Percentiles rank a stretch among this genome's conserved stretches.
These are phyloP conservation scores for Diplodia mutila DNA, from an alignment of 2,329 filamentous ascomycete species.

Conservation along the genomic window DNA sequence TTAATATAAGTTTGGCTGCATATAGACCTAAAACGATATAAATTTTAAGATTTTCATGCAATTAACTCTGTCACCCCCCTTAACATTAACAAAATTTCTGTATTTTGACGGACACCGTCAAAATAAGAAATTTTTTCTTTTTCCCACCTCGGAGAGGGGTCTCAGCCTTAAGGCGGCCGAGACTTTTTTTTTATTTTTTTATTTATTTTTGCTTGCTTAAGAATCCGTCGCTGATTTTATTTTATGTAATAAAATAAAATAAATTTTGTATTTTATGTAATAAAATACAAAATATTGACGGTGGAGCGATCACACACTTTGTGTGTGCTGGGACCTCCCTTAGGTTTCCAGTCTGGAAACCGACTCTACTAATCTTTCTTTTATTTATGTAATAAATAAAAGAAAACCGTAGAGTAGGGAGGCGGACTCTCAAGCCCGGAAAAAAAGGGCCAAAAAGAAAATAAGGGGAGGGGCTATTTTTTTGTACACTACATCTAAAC, in stretches of 20 bases:
- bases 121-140: background rate
- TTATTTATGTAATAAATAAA: background rate
- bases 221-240: background rate
- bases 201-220: background rate
- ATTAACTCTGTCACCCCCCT: conserved; percentile 1
- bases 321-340: no score
- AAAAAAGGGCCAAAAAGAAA: no score
- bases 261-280: background rate
- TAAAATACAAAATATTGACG: no score
- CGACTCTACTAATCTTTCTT: no score
- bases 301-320: no score
- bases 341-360: no score
- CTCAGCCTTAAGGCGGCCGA: no score
- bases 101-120: no score
- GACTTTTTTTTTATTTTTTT: no score
- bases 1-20: conserved; percentile 12
- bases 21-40: conserved; percentile 8
- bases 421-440: no score
- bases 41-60: conserved; percentile 12
- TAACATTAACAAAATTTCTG: no score
- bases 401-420: no score
- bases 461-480: background rate
- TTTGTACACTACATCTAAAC: conserved; percentile 3
- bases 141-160: background rate
- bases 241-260: background rate